phyloP scores from a whole-genome alignment of 164 flowering plant genomes.

The Warburgia ugandensis region DNA sequence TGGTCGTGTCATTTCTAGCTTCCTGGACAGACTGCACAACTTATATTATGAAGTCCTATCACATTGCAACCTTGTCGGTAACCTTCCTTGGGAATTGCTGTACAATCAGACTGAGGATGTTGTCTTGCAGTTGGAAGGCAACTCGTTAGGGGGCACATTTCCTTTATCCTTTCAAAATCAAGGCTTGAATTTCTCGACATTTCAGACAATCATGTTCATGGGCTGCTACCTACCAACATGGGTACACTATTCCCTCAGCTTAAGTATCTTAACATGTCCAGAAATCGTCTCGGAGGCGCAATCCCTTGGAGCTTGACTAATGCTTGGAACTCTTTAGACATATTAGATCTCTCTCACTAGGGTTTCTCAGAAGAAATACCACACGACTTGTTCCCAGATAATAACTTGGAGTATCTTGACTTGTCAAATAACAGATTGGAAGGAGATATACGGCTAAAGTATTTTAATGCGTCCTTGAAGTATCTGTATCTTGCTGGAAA shows the following conservation, averaged over 20 bases:
- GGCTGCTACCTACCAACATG: constrained; percentile 3
- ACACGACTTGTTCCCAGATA: neutral
- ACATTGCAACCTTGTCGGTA: neutral
- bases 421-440: neutral
- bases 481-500: neutral
- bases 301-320: neutral
- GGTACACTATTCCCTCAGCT: constrained; percentile 2
- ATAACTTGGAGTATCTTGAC: neutral
- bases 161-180: neutral
- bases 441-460: neutral
- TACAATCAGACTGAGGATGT: neutral
- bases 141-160: constrained; percentile 3
- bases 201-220: constrained; percentile 4
- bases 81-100: neutral
- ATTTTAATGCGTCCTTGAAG: neutral
- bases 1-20: neutral
- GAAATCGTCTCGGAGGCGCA: constrained; percentile 1
- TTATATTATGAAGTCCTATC: neutral
- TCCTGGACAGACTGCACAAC: neutral
- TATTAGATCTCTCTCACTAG: constrained; percentile 1
- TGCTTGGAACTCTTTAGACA: neutral
- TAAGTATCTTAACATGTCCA: constrained; percentile 1
- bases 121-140: neutral
- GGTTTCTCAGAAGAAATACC: neutral
- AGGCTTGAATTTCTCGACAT: neutral